Conservation (phyloP, 345 rosid genomes). For the Eucalyptus tenuipes region DNA sequence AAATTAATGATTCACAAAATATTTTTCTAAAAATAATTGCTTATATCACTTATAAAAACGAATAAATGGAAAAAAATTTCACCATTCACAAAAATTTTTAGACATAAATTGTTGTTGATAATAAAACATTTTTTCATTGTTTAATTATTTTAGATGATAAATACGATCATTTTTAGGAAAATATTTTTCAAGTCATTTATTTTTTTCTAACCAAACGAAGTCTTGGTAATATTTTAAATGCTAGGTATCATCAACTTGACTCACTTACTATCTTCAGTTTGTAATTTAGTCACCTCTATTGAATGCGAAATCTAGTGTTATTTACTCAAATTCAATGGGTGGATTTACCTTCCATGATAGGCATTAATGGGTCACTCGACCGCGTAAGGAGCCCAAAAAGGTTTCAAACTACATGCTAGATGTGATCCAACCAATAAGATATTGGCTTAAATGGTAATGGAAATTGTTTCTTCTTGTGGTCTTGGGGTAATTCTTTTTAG, state of each 20-base stretch:
- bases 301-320: background rate
- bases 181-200: background rate
- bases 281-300: background rate
- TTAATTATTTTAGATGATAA: background rate
- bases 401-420: background rate
- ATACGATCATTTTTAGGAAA: background rate
- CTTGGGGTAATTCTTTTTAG: background rate
- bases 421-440: background rate
- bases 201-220: background rate
- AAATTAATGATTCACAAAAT: rapidly evolving
- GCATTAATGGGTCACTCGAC: background rate
- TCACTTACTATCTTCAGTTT: background rate
- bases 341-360: background rate
- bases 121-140: background rate
- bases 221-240: background rate
- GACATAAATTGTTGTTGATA: rapidly evolving
- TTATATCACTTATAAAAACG: background rate
- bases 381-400: rapidly evolving
- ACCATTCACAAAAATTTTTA: background rate
- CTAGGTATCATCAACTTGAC: background rate
- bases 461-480: background rate
- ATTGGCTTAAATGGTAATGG: background rate
- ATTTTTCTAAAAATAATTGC: background rate
- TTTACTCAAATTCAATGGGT: background rate
- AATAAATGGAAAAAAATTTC: background rate